Conservation (phyloP, 2,329 filamentous ascomycete genomes). For the Claviceps humidiphila region DNA sequence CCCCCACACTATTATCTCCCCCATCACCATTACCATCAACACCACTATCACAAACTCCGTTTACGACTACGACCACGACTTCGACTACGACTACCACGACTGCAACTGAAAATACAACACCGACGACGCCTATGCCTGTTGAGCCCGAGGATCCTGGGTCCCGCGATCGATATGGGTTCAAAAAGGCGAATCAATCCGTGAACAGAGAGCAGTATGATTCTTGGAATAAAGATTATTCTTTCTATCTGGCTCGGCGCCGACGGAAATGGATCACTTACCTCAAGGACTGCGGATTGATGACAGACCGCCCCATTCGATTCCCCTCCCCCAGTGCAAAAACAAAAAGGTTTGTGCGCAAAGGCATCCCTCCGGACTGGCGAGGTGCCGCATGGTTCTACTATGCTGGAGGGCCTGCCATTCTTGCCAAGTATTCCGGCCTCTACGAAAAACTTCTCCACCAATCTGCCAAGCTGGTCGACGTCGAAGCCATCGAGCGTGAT, state of each 20-base stretch:
- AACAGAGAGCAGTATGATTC: constrained; percentile 64
- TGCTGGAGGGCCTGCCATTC: constrained; percentile 68
- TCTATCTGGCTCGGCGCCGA: constrained; percentile 59
- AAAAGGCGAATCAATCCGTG: constrained; percentile 72
- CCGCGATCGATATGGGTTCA: constrained; percentile 83
- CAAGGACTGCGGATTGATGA: constrained; percentile 61
- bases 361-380: constrained; percentile 84
- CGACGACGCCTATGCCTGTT: neutral
- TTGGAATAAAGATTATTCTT: constrained; percentile 65
- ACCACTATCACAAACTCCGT: constrained; percentile 5
- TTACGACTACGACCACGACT: neutral
- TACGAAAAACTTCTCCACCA: constrained; percentile 59
- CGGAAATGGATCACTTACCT: constrained; percentile 75
- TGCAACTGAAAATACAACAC: neutral
- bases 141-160: constrained; percentile 34
- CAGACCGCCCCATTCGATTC: constrained; percentile 60
- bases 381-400: constrained; percentile 98
- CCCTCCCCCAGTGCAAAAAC: constrained; percentile 70
- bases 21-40: constrained; percentile 6
- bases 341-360: constrained; percentile 83
- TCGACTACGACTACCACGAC: neutral
- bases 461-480: constrained; percentile 56
- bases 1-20: constrained; percentile 3
- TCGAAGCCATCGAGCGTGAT: constrained; percentile 87
- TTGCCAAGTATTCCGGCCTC: constrained; percentile 62